Percentiles rank a stretch among this genome's conserved stretches.
Evolutionary conservation across 2,329 filamentous ascomycete genomes (phyloP).

Genomic region (Corniculantispora saksenae): DNA sequence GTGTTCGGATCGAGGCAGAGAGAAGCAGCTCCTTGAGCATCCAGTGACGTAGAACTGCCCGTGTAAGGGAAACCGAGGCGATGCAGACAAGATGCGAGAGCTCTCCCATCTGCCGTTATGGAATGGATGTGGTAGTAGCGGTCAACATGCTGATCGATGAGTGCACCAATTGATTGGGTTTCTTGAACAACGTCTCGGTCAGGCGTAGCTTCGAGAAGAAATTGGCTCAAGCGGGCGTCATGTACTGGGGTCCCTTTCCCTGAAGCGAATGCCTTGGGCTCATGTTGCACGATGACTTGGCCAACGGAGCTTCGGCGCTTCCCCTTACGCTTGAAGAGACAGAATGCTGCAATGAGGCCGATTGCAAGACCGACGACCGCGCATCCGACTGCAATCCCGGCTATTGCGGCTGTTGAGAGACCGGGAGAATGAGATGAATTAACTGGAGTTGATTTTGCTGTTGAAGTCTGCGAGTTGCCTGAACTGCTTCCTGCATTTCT

Average conservation of each 20-base stretch:
- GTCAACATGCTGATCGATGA: slow-evolving; percentile 43
- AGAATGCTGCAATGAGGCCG: slow-evolving; percentile 28
- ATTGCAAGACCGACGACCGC: slow-evolving; percentile 30
- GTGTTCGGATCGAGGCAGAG: slow-evolving; percentile 35
- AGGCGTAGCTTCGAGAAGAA: slow-evolving; percentile 37
- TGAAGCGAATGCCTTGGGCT: slow-evolving; percentile 10
- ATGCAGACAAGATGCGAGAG: slow-evolving; percentile 24
- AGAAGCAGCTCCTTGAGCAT: slow-evolving; percentile 28
- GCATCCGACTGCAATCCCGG: slow-evolving; percentile 34
- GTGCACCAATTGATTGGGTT: slow-evolving; percentile 34
- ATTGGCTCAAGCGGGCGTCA: slow-evolving; percentile 34
- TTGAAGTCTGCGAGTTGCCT: neutral
- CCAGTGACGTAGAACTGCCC: slow-evolving; percentile 29
- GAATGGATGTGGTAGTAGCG: slow-evolving; percentile 38
- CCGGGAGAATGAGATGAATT: neutral
- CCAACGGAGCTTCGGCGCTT: neutral
- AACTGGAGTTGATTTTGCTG: neutral
- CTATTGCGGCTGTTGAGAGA: slow-evolving; percentile 26
- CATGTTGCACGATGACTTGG: neutral
- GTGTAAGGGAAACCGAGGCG: neutral
- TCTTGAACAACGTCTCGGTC: slow-evolving; percentile 38
- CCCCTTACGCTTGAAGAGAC: slow-evolving; percentile 29
- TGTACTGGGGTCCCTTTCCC: slow-evolving; percentile 22
- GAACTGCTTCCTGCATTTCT: neutral
- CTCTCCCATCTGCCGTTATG: slow-evolving; percentile 22